Base-by-base conservation (phyloP, 768 basidiomycete species). In the Hirschioporus abietinus region DNA sequence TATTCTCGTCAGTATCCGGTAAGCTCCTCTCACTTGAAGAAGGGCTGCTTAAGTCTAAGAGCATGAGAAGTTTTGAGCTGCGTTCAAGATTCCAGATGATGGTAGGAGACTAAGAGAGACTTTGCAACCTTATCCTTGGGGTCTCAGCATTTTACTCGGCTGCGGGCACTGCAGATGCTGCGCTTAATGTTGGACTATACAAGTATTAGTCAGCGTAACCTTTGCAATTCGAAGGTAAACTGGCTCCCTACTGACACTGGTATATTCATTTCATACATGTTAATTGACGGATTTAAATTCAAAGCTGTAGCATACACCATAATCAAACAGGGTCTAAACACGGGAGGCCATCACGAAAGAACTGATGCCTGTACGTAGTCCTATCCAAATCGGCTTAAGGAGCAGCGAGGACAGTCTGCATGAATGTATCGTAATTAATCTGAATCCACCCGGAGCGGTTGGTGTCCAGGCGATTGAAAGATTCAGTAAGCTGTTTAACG, bases 401-500 rank as follows among this genome's bases (percentile, higher is more conserved):
- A 70, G 88, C 77, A 67, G 78, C 81, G 65, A 90, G 78, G 10
- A 90, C 87, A 9, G 87, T 86, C 35, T 86, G 78, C 88, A 91
- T 86, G 71, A 92, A 90, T 74, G 82, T 79, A 30, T 90, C 88
- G 73, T 90, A 91, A 75, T 82, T 86, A 70, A 92, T 84, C 78
- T 88, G 86, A 69, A 91, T 79, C 86, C 87, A 90, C n/a, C 88
- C 79, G 74, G 76, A 74, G 73, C 88, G 76, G 70, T 93, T 84
- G 35, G 82, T 81, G 69, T 93, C 92, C 63, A 89, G 80, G 60
- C 80, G 75, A 66, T 81, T 81, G 81, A 93, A 93, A 36, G 85
- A 76, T 76, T 93, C 92, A 35, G 83, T 86, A 70, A 92, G 80
- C 74, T 91, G 89, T 78, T 90, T 92, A 68, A 92, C 83, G 12